Evolutionary conservation across 2,329 filamentous ascomycete genomes (phyloP).

Genomic region (Claviceps maximensis): DNA sequence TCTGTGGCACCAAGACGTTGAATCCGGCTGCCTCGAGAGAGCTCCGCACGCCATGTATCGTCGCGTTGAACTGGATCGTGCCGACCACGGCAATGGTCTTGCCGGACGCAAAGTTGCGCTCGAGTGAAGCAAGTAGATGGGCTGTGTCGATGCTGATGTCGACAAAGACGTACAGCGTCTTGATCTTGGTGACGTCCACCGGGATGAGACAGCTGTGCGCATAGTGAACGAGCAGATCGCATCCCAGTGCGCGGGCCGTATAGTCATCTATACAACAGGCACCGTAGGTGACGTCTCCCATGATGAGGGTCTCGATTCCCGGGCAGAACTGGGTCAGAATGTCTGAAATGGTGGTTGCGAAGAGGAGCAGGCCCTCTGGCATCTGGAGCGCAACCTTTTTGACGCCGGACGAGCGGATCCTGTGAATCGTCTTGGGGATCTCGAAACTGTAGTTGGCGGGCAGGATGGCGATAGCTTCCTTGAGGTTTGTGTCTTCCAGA

Average conservation of each 20-base stretch:
- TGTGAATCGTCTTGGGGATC: slow-evolving; percentile 94
- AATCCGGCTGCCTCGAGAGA: slow-evolving; percentile 75
- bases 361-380: slow-evolving; percentile 86
- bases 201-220: slow-evolving; percentile 94
- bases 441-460: slow-evolving; percentile 98
- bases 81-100: slow-evolving; percentile 89
- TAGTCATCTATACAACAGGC: slow-evolving; percentile 99
- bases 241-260: slow-evolving; percentile 84
- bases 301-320: slow-evolving; percentile 84
- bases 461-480: slow-evolving; percentile 73
- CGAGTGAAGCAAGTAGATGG: slow-evolving; percentile 75
- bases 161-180: slow-evolving; percentile 95
- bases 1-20: slow-evolving; percentile 77
- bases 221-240: slow-evolving; percentile 90
- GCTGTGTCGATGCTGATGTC: slow-evolving; percentile 90
- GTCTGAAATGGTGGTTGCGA: slow-evolving; percentile 94
- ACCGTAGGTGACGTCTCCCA: slow-evolving; percentile 98
- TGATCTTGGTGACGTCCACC: slow-evolving; percentile 91
- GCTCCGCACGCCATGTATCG: slow-evolving; percentile 72
- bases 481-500: slow-evolving; percentile 70
- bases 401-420: slow-evolving; percentile 67
- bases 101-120: slow-evolving; percentile 72
- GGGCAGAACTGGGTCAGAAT: slow-evolving; percentile 92
- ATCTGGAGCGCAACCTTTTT: slow-evolving; percentile 90
- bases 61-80: slow-evolving; percentile 98